These are phyloP conservation scores for Marchantia paleacea DNA, from an alignment of 225 moss, liverwort and hornwort species.

Conservation along the genomic window DNA sequence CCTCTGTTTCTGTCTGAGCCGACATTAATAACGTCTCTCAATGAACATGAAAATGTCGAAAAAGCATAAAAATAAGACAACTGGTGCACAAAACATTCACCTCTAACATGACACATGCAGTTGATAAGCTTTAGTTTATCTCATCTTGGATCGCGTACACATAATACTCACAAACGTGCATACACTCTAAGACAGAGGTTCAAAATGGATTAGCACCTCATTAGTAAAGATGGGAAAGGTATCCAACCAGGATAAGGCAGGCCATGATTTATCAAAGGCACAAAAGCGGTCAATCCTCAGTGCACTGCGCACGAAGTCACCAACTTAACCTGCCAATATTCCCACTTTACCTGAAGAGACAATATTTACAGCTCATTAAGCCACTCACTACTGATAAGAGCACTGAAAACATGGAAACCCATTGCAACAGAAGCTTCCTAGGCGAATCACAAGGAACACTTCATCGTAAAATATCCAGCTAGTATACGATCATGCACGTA, in stretches of 20 bases:
- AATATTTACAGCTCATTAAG: constrained; percentile 18
- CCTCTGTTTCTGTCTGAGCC: too few species aligned
- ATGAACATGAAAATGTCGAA: too few species aligned
- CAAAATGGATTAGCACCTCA: neutral
- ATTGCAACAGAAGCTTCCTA: constrained; percentile 9
- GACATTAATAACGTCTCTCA: too few species aligned
- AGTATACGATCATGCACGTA: constrained; percentile 6
- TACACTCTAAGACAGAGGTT: neutral
- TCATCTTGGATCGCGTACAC: neutral
- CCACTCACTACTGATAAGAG: constrained; percentile 7
- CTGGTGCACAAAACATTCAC: too few species aligned
- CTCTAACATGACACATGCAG: neutral
- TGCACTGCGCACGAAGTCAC: neutral
- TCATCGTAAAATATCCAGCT: neutral
- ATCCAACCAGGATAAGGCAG: neutral
- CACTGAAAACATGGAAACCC: constrained; percentile 7
- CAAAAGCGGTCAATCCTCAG: neutral
- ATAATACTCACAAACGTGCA: constrained; percentile 5
- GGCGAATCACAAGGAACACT: constrained; percentile 8
- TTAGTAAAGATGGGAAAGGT: neutral
- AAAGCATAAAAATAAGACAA: too few species aligned
- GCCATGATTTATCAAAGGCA: constrained; percentile 8
- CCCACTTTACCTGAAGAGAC: constrained; percentile 1
- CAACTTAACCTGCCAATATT: neutral
- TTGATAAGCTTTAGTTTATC: neutral